Conservation (phyloP, 2,329 filamentous ascomycete genomes). For the Cadophora malorum region DNA sequence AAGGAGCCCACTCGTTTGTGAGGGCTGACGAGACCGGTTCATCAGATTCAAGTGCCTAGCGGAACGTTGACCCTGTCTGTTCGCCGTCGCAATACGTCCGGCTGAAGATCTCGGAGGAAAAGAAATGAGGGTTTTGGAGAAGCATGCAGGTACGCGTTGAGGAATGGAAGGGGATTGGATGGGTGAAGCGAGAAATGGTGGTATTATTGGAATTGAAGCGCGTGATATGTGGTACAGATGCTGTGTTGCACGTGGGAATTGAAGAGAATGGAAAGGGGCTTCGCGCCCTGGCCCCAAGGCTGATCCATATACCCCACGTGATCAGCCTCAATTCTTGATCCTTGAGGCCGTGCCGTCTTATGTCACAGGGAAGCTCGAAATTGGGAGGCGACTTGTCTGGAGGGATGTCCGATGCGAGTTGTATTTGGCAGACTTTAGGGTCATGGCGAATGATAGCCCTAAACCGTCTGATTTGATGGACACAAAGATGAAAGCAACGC, state of each 20-base stretch:
- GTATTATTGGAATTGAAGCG: background rate
- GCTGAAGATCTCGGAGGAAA: constrained; percentile 17
- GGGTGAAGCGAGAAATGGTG: background rate
- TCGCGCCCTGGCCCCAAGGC: background rate
- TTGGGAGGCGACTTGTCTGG: background rate
- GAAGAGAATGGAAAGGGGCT: constrained; percentile 2
- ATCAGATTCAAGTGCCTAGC: background rate
- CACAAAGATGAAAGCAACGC: background rate
- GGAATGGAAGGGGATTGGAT: constrained; percentile 10
- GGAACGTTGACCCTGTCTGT: constrained; percentile 2
- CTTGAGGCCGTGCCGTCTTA: background rate
- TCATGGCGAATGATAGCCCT: background rate
- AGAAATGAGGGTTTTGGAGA: background rate
- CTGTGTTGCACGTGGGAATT: constrained; percentile 3
- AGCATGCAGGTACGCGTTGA: constrained; percentile 20
- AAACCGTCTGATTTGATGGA: background rate
- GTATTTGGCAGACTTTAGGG: background rate
- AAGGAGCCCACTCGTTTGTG: background rate
- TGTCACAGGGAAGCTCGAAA: background rate
- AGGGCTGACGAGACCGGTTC: constrained; percentile 7
- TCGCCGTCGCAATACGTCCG: background rate
- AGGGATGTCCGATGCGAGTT: constrained; percentile 12
- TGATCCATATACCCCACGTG: constrained; percentile 7
- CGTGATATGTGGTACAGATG: background rate
- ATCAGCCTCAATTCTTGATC: constrained; percentile 5